Base-by-base conservation (phyloP, 1,139 yeast genomes). In the Cylindricascospora bacillispora region DNA sequence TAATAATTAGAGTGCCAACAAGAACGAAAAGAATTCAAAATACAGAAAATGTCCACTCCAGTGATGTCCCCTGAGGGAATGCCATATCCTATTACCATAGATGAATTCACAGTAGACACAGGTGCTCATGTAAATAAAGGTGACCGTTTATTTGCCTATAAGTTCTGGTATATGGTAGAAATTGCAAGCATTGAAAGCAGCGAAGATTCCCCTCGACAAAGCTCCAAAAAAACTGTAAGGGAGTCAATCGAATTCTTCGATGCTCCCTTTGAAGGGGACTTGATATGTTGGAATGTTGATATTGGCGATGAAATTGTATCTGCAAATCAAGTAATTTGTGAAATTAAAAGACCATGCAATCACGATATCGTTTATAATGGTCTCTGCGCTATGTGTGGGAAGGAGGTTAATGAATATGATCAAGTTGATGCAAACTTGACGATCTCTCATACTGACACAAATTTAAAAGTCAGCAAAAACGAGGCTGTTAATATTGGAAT, bases 361-460 rank as follows among this genome's bases (percentile, higher is more conserved):
- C 99, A 89, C 53, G 73, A 92, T 1, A 89, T 92, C n/a, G 95
- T 89, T 44, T 89, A 79, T 49, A 94, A 93, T 12, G 98, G 98
- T 0, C 62, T 89, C 27, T 89, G 99, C 60, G 97, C 95, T 0
- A 59, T 85, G 20, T 89, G 99, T 55, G 98, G 98, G 5, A 71
- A 72, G 36, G 67, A 81, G 3, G 68, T 86, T n/a, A 86, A 75
- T 34, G 92, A 76, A 41, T 85, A 74, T 43, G 72, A 71, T 35
- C 94, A 82, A 52, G 80, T 81, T 47, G 63, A 77, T 4, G 93
- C 86, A 9, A 81, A 73, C 29, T 28, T 51, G 14, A 63, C 85
- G 15, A 83, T 89, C 86, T 70, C 94, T 1, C 95, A 89, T 53
- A 93, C 83, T 28, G 79, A 82, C 26, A 70, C 79, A n/a, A 85